Percentiles rank a stretch among this genome's conserved stretches.
phyloP scores from a whole-genome alignment of 176 grass and related monocot genomes.

The Zea luxurians region DNA sequence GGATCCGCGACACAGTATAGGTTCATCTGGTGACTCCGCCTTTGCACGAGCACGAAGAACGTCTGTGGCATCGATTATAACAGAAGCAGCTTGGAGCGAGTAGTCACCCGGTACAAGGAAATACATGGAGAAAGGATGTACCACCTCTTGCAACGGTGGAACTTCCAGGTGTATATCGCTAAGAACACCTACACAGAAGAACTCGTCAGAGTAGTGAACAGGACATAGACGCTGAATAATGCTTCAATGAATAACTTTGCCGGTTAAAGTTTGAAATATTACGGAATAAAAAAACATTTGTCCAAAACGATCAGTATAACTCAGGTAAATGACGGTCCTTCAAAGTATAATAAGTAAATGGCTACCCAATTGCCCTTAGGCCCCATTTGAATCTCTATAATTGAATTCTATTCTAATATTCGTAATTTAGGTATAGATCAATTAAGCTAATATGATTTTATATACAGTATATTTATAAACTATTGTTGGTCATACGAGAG shows the following conservation, averaged over 20 bases:
- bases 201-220: slow-evolving; percentile 3
- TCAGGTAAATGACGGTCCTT: background rate
- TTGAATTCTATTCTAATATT: too few relatives aligned
- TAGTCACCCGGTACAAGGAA: slow-evolving; percentile 97
- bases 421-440: too few relatives aligned
- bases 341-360: background rate
- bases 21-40: slow-evolving; percentile 66
- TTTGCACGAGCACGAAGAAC: slow-evolving; percentile 86
- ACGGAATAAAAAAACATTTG: background rate
- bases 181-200: slow-evolving; percentile 55
- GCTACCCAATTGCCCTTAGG: background rate
- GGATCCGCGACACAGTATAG: slow-evolving; percentile 84
- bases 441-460: too few relatives aligned
- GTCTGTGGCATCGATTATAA: slow-evolving; percentile 78
- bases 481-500: too few relatives aligned
- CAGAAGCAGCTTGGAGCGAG: slow-evolving; percentile 67
- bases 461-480: too few relatives aligned
- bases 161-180: slow-evolving; percentile 79
- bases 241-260: background rate
- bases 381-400: too few relatives aligned
- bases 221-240: background rate
- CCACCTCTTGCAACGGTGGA: slow-evolving; percentile 74
- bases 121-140: slow-evolving; percentile 85
- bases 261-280: background rate
- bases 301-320: background rate